Evolutionary conservation across 2,329 filamentous ascomycete genomes (phyloP), one percentile per base, ranked within the genome.

Genomic region (Stagonosporopsis chrysanthemi): DNA sequence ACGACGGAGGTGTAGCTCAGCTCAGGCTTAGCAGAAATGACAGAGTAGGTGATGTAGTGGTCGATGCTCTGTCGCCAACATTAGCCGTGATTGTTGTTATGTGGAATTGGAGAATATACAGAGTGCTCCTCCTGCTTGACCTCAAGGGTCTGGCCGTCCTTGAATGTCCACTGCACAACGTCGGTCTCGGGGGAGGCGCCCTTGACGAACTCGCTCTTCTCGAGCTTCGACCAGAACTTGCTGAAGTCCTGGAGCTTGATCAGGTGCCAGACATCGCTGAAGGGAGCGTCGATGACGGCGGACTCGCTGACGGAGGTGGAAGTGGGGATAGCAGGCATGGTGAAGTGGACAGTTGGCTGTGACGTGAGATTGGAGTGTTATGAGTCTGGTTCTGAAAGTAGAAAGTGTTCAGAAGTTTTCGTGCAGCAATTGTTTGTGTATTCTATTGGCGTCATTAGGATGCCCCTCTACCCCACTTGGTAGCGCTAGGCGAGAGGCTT

Each of bases 51-150:
- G 77, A 91, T 89, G 81, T 83, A 90, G 81, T 90, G 88, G 74
- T 90, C 86, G 80, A 90, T 88, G 62, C 82, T 83, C 86, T 88
- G 59, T 43, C 6, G 17, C 7, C 4, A 11, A 19, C 40, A 31
- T 56, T 26, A 55, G 45, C 31, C 5, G 40, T n/a, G 4, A 14
- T 28, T 9, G 9, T 5, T 11, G 42, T 8, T 15, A 26, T 4
- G 9, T 15, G 11, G 8, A 36, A 29, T 15, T 26, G 11, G 29
- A 12, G 26, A 35, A 75, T 83, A 58, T 77, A 89, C 86, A 64
- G 85, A 88, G 78, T 90, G 88, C 80, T 90, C 88, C 77, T 91
- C 88, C 79, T 89, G 87, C 85, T 90, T 90, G 65, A 91, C 86
- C 75, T 90, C 87, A 19, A 89, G 78, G 52, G 85, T 82, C 26